Conservation (phyloP, 129 eudicot species). For the Pittosporum tobira region DNA sequence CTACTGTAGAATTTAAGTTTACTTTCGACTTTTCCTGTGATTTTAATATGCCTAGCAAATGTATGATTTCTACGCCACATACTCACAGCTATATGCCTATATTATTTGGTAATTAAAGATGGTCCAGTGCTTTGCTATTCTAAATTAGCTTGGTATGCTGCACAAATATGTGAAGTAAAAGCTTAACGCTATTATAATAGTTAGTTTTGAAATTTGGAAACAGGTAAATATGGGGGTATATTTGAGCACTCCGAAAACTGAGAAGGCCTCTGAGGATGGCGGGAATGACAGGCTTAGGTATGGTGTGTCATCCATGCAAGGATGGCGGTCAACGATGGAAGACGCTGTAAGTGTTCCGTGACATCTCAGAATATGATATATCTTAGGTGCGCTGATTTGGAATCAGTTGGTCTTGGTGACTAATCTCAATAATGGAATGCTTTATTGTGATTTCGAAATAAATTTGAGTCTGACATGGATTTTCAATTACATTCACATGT, state of each 20-base stretch:
- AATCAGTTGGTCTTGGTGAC: neutral
- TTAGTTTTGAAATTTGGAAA: neutral
- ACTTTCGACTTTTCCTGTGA: too few species aligned
- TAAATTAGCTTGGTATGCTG: neutral
- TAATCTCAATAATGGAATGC: neutral
- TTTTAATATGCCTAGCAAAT: too few species aligned
- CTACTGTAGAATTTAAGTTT: neutral
- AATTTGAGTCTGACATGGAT: neutral
- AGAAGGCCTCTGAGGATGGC: constrained; percentile 71
- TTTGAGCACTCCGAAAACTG: constrained; percentile 70
- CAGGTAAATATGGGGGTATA: constrained; percentile 63
- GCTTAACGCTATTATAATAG: neutral
- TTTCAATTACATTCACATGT: neutral
- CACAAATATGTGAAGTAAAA: neutral
- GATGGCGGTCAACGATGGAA: constrained; percentile 96
- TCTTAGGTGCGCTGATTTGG: neutral
- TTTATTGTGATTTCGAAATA: neutral
- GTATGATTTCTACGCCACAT: too few species aligned
- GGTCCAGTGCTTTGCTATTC: too few species aligned
- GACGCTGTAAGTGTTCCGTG: constrained; percentile 58
- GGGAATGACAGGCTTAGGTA: constrained; percentile 57
- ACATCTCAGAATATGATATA: neutral
- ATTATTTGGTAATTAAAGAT: too few species aligned
- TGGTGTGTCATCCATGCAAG: constrained; percentile 89
- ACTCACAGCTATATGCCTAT: too few species aligned